Evolutionary conservation across 192 early-diverging fungal genomes (phyloP).

Genomic region (Nowakowskiella sp.): DNA sequence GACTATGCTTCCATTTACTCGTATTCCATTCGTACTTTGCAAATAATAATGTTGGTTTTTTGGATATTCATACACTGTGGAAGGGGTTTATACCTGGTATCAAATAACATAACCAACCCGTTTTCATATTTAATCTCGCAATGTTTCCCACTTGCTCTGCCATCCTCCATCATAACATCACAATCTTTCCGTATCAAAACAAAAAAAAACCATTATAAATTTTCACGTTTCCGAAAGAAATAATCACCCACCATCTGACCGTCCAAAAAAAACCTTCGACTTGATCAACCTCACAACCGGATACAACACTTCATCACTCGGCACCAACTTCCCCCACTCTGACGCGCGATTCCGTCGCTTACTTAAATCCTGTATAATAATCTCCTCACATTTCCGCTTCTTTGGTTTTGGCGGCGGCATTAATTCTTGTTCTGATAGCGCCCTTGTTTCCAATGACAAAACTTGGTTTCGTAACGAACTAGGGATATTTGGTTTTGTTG

Average conservation of each 20-base stretch:
- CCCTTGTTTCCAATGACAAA: too few relatives aligned
- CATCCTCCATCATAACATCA: constrained; percentile 11
- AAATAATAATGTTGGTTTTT: constrained; percentile 5
- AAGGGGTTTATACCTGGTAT: background rate
- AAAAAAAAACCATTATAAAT: background rate
- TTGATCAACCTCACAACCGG: too few relatives aligned
- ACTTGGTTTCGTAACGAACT: too few relatives aligned
- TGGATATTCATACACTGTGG: background rate
- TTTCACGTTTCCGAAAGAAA: background rate
- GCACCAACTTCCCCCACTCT: too few relatives aligned
- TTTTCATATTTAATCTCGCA: constrained; percentile 17
- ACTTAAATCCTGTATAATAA: too few relatives aligned
- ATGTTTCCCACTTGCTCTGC: constrained; percentile 14
- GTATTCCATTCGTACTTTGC: constrained; percentile 26
- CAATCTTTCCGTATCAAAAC: background rate
- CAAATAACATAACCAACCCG: background rate
- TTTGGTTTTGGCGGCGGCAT: too few relatives aligned
- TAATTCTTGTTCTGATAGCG: too few relatives aligned
- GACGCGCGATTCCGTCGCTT: too few relatives aligned
- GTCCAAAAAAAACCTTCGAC: background rate
- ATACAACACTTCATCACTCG: too few relatives aligned
- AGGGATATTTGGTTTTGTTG: too few relatives aligned
- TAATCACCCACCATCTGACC: background rate
- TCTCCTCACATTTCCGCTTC: too few relatives aligned
- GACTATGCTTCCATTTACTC: constrained; percentile 13